Evolutionary conservation across 2,329 filamentous ascomycete species (phyloP).

Genomic region (Cytospora chrysosperma): DNA sequence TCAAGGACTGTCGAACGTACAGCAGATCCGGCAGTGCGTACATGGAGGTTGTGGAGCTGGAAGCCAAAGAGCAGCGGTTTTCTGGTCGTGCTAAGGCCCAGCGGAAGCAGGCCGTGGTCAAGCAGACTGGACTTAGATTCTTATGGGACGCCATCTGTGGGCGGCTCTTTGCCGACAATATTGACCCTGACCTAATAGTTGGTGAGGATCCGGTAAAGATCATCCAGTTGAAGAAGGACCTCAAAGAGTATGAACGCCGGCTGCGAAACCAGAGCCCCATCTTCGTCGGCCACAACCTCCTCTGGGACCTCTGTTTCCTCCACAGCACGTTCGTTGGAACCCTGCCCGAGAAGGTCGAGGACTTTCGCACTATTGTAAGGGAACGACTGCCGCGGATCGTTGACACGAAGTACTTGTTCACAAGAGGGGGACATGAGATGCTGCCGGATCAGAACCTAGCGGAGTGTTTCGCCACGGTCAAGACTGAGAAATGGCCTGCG

Average conservation of each 20-base stretch:
- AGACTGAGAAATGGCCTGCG: not conserved
- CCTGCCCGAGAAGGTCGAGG: conserved; percentile 52
- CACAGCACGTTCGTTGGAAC: conserved; percentile 60
- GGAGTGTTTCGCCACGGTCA: conserved; percentile 18
- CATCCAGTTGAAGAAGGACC: conserved; percentile 15
- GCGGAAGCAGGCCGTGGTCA: conserved; percentile 16
- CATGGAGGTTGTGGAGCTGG: conserved; percentile 25
- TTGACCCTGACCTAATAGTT: conserved; percentile 22
- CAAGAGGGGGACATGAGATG: conserved; percentile 76
- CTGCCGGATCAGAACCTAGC: conserved; percentile 41
- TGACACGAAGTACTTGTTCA: conserved; percentile 72
- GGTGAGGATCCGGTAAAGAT: not conserved
- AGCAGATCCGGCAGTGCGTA: conserved; percentile 4
- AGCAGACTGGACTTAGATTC: conserved; percentile 30
- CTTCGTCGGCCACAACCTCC: conserved; percentile 64
- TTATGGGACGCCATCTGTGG: conserved; percentile 37
- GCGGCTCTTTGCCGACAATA: conserved; percentile 28
- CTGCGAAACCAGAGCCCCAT: conserved; percentile 36
- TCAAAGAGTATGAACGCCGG: conserved; percentile 30
- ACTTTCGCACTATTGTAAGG: conserved; percentile 52
- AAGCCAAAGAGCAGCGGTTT: conserved; percentile 8
- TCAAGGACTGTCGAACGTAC: conserved; percentile 23
- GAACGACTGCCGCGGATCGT: conserved; percentile 46
- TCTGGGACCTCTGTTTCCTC: conserved; percentile 63
- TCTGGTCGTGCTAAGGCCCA: not conserved